phyloP scores from a whole-genome alignment of 192 early-diverging fungal species.

The Chytriomyces sp. region DNA sequence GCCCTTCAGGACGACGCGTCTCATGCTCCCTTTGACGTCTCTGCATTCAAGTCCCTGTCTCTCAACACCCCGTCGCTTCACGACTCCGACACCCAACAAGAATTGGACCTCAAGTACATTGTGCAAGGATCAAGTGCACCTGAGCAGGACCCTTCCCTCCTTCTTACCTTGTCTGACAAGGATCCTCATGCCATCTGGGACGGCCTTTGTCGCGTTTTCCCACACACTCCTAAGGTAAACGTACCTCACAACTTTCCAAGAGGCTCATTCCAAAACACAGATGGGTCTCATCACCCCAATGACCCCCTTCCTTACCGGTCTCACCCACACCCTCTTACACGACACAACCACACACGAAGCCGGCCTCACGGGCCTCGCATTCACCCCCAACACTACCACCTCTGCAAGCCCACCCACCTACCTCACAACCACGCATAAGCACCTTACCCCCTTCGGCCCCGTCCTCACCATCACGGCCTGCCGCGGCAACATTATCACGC shows the following conservation, averaged over 20 bases:
- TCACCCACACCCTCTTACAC: conserved; percentile 10
- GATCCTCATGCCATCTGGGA: conserved; percentile 13
- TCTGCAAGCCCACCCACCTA: not conserved
- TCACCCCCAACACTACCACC: not conserved
- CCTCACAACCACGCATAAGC: not conserved
- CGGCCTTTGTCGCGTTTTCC: not conserved
- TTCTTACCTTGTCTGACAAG: conserved; percentile 4
- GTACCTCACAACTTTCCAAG: not conserved
- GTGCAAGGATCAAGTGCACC: not conserved
- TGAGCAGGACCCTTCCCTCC: not conserved
- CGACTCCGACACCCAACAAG: not conserved
- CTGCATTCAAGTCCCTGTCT: conserved; percentile 12
- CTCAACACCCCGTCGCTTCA: not conserved
- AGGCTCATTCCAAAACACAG: not conserved
- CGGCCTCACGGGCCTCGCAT: conserved; percentile 12
- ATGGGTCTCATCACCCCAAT: conserved; percentile 23
- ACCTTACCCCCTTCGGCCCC: not conserved
- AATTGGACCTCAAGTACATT: not conserved
- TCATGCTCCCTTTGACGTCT: not conserved
- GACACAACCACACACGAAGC: not conserved
- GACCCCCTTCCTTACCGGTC: conserved; percentile 20
- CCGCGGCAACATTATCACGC: conserved; percentile 26
- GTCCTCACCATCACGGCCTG: conserved; percentile 2
- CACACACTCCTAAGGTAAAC: not conserved
- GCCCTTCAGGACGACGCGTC: not conserved